Evolutionary conservation across 305 asterid genomes (phyloP).

Genomic region (Fraxinus angustifolia): DNA sequence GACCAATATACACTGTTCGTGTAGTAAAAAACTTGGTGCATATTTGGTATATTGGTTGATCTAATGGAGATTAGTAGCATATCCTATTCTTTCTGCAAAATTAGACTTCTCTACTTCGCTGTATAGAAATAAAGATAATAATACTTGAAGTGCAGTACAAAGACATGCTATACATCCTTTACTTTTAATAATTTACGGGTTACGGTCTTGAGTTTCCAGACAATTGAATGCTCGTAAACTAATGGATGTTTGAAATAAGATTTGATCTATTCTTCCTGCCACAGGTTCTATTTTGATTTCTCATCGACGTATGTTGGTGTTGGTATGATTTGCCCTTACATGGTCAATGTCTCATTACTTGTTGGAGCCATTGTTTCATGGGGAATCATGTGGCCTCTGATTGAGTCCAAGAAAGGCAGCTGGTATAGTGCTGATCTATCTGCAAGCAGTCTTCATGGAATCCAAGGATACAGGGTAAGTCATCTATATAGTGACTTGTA

Average conservation of each 20-base stretch:
- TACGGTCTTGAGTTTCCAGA: not conserved
- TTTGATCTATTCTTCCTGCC: not conserved
- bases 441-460: conserved; percentile 52
- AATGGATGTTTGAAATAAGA: not conserved
- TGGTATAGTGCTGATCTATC: conserved; percentile 52
- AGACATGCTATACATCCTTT: not conserved
- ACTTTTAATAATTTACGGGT: not conserved
- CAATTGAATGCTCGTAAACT: not conserved
- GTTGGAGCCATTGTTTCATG: conserved; percentile 66
- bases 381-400: conserved; percentile 74
- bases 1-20: not conserved
- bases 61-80: not conserved
- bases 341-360: conserved; percentile 58
- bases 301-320: conserved; percentile 67
- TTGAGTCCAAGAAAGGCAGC: conserved; percentile 47
- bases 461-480: conserved; percentile 64
- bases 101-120: not conserved
- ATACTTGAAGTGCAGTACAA: not conserved
- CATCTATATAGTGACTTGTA: not conserved
- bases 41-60: not conserved
- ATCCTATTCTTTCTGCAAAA: not conserved
- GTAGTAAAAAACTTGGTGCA: not conserved
- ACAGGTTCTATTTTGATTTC: conserved; percentile 67
- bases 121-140: not conserved
- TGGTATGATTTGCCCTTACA: conserved; percentile 80